Conservation (phyloP, 257 asterid species). For the Solanum habrochaites region DNA sequence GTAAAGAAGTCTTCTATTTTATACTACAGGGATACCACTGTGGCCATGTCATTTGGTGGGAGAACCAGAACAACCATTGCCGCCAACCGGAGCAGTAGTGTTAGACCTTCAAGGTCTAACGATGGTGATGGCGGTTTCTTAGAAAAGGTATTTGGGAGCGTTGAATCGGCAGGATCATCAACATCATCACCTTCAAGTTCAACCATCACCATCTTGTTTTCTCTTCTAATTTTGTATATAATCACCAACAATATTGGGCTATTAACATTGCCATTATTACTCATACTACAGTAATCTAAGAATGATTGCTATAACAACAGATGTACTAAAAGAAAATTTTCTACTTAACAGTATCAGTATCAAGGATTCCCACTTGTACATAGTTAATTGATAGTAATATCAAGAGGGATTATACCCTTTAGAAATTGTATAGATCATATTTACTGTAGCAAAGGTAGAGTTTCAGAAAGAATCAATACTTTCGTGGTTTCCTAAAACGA, state of each 20-base stretch:
- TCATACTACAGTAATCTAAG: slow-evolving; percentile 1
- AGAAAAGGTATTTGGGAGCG: slow-evolving; percentile 61
- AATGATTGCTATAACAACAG: background rate
- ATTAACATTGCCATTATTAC: slow-evolving; percentile 11
- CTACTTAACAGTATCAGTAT: background rate
- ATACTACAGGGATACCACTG: slow-evolving; percentile 40
- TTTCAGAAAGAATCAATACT: too few species aligned
- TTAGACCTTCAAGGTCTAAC: slow-evolving; percentile 9
- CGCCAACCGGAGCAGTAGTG: slow-evolving; percentile 17
- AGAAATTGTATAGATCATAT: background rate
- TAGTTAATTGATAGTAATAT: background rate
- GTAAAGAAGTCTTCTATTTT: background rate
- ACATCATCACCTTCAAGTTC: slow-evolving; percentile 14
- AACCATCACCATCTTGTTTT: slow-evolving; percentile 25
- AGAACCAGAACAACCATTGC: slow-evolving; percentile 33
- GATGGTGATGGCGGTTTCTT: slow-evolving; percentile 24
- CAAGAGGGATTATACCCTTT: background rate
- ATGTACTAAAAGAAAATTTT: slow-evolving; percentile 2
- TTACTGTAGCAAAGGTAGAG: background rate
- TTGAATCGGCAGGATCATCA: slow-evolving; percentile 29
- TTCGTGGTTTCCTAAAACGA: background rate
- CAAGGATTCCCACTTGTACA: background rate
- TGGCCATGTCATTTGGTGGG: slow-evolving; percentile 44
- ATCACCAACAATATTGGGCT: slow-evolving; percentile 32
- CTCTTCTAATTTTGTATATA: slow-evolving; percentile 31